phyloP scores from a whole-genome alignment of 179 eudicot species.

The Beta lomatogona region DNA sequence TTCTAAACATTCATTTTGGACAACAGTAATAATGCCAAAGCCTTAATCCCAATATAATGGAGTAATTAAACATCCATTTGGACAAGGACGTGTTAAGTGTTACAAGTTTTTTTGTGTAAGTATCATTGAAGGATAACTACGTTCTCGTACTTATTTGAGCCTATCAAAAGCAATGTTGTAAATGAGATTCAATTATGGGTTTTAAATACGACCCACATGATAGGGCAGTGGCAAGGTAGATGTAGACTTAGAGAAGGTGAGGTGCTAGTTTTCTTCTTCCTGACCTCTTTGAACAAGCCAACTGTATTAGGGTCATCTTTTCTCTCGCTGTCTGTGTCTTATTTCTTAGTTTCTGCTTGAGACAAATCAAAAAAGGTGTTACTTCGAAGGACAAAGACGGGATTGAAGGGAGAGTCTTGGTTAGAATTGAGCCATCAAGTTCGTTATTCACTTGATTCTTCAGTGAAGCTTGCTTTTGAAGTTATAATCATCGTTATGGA shows the following conservation, averaged over 20 bases:
- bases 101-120: background rate
- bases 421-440: conserved; percentile 33
- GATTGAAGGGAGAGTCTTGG: conserved; percentile 22
- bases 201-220: too few relatives aligned
- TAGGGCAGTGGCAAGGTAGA: too few relatives aligned
- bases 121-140: background rate
- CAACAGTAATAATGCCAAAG: too few relatives aligned
- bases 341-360: background rate
- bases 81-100: background rate
- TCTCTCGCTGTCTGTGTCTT: background rate
- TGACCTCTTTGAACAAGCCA: background rate
- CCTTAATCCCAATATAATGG: too few relatives aligned
- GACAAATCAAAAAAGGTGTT: background rate
- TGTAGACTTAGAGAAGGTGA: too few relatives aligned
- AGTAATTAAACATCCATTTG: too few relatives aligned
- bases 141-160: background rate
- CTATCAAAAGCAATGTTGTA: too few relatives aligned
- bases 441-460: conserved; percentile 8
- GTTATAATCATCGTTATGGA: conserved; percentile 12
- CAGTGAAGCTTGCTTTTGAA: conserved; percentile 26
- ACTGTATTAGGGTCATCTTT: background rate
- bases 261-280: too few relatives aligned
- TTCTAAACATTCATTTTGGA: too few relatives aligned
- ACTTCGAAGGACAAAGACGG: background rate
- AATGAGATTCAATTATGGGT: too few relatives aligned